These are phyloP conservation scores for Collybiopsis confluens DNA, from an alignment of 768 basidiomycete species.

Conservation along the genomic window DNA sequence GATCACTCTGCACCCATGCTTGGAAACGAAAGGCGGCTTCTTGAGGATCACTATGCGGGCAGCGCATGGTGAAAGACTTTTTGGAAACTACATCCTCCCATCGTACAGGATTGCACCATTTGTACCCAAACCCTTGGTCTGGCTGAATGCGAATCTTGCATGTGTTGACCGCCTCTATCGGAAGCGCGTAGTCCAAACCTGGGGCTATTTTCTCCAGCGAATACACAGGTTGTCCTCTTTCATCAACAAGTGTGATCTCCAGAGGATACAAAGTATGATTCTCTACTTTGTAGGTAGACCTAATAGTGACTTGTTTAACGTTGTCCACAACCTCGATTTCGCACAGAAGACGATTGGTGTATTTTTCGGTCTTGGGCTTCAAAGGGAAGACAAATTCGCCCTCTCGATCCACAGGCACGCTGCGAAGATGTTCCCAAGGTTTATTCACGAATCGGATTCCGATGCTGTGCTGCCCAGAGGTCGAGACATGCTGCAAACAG, in stretches of 20 bases:
- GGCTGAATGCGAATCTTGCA: conserved; percentile 85
- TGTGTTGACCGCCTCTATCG: conserved; percentile 83
- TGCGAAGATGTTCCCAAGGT: conserved; percentile 83
- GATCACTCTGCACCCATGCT: conserved; percentile 79
- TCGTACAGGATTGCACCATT: conserved; percentile 83
- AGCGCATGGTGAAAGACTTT: conserved; percentile 73
- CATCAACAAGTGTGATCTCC: conserved; percentile 87
- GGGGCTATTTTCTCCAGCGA: conserved; percentile 87
- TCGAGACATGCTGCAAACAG: conserved; percentile 45
- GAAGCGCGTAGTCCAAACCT: conserved; percentile 83
- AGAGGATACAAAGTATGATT: conserved; percentile 90
- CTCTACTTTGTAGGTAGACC: conserved; percentile 89
- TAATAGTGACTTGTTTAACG: conserved; percentile 89
- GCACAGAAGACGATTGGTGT: conserved; percentile 78
- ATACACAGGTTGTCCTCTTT: conserved; percentile 74
- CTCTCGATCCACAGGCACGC: conserved; percentile 89
- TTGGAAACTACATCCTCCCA: conserved; percentile 83
- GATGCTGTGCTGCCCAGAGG: conserved; percentile 78
- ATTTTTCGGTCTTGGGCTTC: conserved; percentile 73
- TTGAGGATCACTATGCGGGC: conserved; percentile 72
- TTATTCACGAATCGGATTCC: conserved; percentile 82
- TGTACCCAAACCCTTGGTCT: conserved; percentile 95
- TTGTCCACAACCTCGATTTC: conserved; percentile 89
- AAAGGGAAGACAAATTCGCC: conserved; percentile 87
- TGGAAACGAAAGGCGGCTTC: conserved; percentile 96